phyloP scores from a whole-genome alignment of 148 eudicot species.

The Nyssa sinensis region DNA sequence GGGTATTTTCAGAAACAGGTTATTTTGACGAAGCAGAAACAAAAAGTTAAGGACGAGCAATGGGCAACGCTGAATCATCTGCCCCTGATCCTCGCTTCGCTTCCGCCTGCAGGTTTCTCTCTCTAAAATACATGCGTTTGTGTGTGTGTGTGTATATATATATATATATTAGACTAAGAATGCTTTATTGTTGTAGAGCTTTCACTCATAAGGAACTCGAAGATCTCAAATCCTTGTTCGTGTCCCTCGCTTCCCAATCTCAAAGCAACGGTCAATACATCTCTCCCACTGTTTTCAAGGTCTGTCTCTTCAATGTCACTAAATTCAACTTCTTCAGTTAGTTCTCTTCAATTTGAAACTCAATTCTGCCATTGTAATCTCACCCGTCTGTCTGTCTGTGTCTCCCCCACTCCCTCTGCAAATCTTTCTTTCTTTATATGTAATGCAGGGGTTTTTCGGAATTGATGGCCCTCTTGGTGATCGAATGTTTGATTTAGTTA shows the following conservation, averaged over 20 bases:
- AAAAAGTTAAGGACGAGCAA: constrained; percentile 17
- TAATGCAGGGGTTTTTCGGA: constrained; percentile 50
- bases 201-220: constrained; percentile 57
- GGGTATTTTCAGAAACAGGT: too few species aligned
- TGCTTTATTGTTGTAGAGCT: constrained; percentile 39
- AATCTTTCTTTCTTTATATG: not conserved
- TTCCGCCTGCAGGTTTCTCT: constrained; percentile 62
- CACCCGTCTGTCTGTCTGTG: too few species aligned
- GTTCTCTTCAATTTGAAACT: not conserved
- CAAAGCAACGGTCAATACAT: constrained; percentile 44
- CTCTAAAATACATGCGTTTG: not conserved
- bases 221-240: constrained; percentile 53
- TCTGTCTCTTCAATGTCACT: constrained; percentile 9
- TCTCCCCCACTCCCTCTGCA: not conserved
- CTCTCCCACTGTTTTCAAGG: constrained; percentile 66
- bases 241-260: constrained; percentile 68
- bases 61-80: constrained; percentile 80
- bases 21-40: too few species aligned
- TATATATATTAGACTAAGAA: not conserved
- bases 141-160: not conserved
- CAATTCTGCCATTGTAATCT: not conserved
- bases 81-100: constrained; percentile 55
- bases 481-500: constrained; percentile 70
- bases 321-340: too few species aligned
- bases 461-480: constrained; percentile 73